Evolutionary conservation across 2,329 filamentous ascomycete species (phyloP).

Genomic region (Cladosporium sp.): DNA sequence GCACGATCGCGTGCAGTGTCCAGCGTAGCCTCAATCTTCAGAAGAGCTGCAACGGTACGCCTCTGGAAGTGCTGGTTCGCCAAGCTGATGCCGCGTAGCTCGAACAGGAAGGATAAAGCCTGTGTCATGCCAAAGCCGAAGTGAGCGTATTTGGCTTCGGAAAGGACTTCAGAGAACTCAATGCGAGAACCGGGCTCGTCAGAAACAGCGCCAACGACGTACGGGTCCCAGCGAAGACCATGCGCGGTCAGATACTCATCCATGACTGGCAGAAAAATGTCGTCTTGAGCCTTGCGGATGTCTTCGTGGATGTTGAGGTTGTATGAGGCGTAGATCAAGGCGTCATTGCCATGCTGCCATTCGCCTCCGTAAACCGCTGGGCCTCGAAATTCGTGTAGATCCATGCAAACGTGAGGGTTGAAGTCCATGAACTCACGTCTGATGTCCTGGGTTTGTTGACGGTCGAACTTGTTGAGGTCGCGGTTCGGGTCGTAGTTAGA

Average conservation of each 20-base stretch:
- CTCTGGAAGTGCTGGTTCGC: conserved; percentile 19
- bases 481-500: conserved; percentile 19
- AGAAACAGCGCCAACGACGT: conserved; percentile 26
- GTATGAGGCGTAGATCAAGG: conserved; percentile 29
- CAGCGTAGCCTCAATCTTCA: conserved; percentile 14
- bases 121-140: conserved; percentile 16
- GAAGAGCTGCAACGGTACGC: conserved; percentile 13
- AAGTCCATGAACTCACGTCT: conserved; percentile 27
- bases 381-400: conserved; percentile 32
- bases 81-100: conserved; percentile 16
- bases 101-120: conserved; percentile 16
- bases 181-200: conserved; percentile 14
- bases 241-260: conserved; percentile 23
- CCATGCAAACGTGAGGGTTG: conserved; percentile 29
- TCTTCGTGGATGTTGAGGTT: conserved; percentile 23
- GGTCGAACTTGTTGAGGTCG: conserved; percentile 26
- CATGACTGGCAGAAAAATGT: conserved; percentile 27
- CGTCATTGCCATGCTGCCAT: conserved; percentile 30
- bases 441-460: conserved; percentile 27
- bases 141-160: conserved; percentile 15
- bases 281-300: conserved; percentile 27
- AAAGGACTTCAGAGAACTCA: conserved; percentile 15
- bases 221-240: conserved; percentile 31
- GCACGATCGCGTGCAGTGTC: conserved; percentile 12
- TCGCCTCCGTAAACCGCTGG: conserved; percentile 21